Evolutionary conservation across 2,329 filamentous ascomycete genomes (phyloP).

Genomic region (Cercospora sp.): DNA sequence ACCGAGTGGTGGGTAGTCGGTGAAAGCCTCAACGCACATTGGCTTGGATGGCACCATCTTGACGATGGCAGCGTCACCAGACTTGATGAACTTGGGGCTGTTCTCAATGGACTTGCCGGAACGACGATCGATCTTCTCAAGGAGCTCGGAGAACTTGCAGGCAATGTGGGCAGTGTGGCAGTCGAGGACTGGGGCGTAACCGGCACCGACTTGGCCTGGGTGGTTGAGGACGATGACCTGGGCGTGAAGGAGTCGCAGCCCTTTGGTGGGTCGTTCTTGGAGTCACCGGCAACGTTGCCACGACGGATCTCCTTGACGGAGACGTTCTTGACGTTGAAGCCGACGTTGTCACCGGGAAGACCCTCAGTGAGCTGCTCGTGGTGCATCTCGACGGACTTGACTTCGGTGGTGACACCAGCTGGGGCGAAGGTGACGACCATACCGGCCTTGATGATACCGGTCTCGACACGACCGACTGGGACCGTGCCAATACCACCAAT

Average conservation of each 20-base stretch:
- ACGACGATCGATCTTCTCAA: conserved; percentile 99
- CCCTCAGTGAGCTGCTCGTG: conserved; percentile 97
- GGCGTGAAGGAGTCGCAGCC: conserved; percentile 92
- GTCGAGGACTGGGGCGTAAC: conserved; percentile 98
- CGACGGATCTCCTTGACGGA: conserved; percentile 99
- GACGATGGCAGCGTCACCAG: conserved; percentile 99
- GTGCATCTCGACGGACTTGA: conserved; percentile 99
- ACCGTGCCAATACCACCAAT: conserved; percentile 99
- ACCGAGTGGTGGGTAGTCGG: conserved; percentile 97
- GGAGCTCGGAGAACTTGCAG: conserved; percentile 99
- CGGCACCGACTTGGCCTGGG: conserved; percentile 98
- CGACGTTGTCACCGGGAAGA: conserved; percentile 99
- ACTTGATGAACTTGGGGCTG: conserved; percentile 99
- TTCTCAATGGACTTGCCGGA: conserved; percentile 95
- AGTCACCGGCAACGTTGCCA: conserved; percentile 99
- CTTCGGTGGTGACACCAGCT: conserved; percentile 99
- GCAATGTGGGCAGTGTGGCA: conserved; percentile 99
- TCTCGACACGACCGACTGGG: conserved; percentile 99
- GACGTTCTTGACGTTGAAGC: conserved; percentile 99
- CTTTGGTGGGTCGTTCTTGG: conserved; percentile 97
- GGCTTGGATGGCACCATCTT: conserved; percentile 99
- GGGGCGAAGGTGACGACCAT: conserved; percentile 99
- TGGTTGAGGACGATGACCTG: conserved; percentile 99
- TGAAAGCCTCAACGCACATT: conserved; percentile 99
- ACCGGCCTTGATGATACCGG: conserved; percentile 82